These are phyloP conservation scores for Amylostereum areolatum DNA, from an alignment of 1,284 basidiomycete species.

Conservation along the genomic window DNA sequence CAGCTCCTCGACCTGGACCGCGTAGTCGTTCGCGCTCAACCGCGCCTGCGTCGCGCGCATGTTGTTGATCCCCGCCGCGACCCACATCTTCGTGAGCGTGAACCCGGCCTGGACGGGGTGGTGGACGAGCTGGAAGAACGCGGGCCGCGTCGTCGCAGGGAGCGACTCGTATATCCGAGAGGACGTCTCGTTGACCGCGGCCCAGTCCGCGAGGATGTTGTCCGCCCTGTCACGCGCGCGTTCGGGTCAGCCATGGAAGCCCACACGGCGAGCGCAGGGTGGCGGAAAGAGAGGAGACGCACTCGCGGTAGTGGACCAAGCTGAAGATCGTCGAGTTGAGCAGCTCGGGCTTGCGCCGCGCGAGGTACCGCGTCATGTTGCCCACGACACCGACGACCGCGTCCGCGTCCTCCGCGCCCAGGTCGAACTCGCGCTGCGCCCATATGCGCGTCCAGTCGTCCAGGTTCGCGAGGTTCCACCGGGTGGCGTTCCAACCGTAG, in stretches of 20 bases:
- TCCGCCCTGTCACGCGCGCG: constrained; percentile 40
- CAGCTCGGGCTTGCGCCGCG: constrained; percentile 63
- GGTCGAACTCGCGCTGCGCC: constrained; percentile 63
- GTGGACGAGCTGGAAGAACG: constrained; percentile 66
- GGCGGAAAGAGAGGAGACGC: constrained; percentile 19
- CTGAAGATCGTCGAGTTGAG: constrained; percentile 59
- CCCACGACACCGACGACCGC: constrained; percentile 47
- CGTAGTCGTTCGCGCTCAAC: constrained; percentile 52
- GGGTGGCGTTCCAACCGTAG: constrained; percentile 53
- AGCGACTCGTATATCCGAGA: constrained; percentile 51
- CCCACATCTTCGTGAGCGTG: constrained; percentile 51
- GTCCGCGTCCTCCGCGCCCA: constrained; percentile 30
- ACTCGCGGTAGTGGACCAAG: constrained; percentile 64
- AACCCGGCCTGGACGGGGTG: constrained; percentile 55
- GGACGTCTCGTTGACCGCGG: constrained; percentile 41
- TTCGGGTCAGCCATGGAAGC: not conserved
- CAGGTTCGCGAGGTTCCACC: constrained; percentile 48
- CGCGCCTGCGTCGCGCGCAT: constrained; percentile 59
- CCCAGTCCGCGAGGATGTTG: constrained; percentile 43
- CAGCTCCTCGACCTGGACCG: constrained; percentile 45
- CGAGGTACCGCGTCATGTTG: constrained; percentile 57
- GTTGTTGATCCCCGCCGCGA: constrained; percentile 55
- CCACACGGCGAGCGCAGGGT: not conserved
- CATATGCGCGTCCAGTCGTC: constrained; percentile 47
- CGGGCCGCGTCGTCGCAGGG: constrained; percentile 37